Percentiles rank a stretch among this genome's conserved stretches.
phyloP scores from a whole-genome alignment of 495 filamentous ascomycete species.

The Xylaria acuta region DNA sequence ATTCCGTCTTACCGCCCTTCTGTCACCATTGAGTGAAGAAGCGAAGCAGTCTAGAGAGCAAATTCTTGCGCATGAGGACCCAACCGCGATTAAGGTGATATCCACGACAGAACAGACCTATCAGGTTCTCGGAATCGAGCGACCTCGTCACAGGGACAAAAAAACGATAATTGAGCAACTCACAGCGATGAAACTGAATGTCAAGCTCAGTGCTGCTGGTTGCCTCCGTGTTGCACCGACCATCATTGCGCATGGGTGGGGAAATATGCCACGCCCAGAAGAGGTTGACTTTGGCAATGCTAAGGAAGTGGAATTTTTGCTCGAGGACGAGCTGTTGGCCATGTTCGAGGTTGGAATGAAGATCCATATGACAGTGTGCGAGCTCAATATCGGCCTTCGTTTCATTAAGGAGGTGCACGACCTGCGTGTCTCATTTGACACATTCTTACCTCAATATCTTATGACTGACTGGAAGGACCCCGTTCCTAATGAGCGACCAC shows the following conservation, averaged over 20 bases:
- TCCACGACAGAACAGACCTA: constrained; percentile 36
- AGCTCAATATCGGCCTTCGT: constrained; percentile 64
- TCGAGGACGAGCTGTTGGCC: constrained; percentile 70
- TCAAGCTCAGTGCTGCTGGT: constrained; percentile 46
- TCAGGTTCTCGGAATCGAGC: constrained; percentile 30
- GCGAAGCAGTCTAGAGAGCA: constrained; percentile 24
- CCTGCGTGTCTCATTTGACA: constrained; percentile 64
- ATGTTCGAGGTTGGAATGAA: constrained; percentile 79
- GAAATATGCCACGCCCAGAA: constrained; percentile 45
- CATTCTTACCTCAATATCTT: constrained; percentile 72
- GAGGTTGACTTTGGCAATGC: constrained; percentile 36
- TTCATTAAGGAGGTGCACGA: constrained; percentile 66
- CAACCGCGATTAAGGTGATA: constrained; percentile 33
- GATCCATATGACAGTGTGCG: constrained; percentile 66
- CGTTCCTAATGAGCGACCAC: constrained; percentile 43
- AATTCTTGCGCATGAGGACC: constrained; percentile 28
- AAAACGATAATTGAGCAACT: constrained; percentile 35
- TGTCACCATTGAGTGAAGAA: constrained; percentile 23
- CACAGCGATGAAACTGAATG: constrained; percentile 27
- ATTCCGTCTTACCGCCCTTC: constrained; percentile 31
- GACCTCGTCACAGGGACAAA: constrained; percentile 30
- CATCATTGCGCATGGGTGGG: constrained; percentile 46
- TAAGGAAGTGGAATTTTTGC: constrained; percentile 59
- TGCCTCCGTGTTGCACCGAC: constrained; percentile 45
- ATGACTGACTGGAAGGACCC: constrained; percentile 71